Percentiles rank a stretch among this genome's conserved stretches.
Evolutionary conservation across 805 yeast genomes (phyloP).

Genomic region (baker's yeast (Saccharomyces cerevisiae)): DNA sequence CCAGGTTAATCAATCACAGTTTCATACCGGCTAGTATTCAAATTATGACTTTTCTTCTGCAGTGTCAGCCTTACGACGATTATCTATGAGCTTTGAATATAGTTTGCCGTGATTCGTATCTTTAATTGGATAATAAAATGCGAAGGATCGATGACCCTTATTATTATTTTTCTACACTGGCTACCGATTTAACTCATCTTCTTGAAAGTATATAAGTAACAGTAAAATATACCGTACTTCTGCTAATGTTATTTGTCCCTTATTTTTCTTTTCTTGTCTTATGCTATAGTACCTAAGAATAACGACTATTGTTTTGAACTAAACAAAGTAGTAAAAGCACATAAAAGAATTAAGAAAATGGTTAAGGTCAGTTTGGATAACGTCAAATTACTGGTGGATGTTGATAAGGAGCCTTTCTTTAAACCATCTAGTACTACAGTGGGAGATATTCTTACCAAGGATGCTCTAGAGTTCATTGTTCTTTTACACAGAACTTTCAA

Average conservation of each 20-base stretch:
- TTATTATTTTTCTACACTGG: not conserved
- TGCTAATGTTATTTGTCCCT: not conserved
- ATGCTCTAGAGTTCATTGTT: conserved; percentile 58
- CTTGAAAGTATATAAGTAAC: not conserved
- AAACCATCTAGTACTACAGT: conserved; percentile 34
- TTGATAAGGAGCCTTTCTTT: conserved; percentile 25
- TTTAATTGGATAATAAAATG: not conserved
- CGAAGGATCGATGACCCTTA: not conserved
- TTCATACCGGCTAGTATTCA: not conserved
- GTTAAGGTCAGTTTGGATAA: conserved; percentile 26
- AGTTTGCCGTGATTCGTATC: not conserved
- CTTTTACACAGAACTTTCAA: conserved; percentile 69
- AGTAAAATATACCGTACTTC: not conserved
- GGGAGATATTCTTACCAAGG: conserved; percentile 33
- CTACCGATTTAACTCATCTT: not conserved
- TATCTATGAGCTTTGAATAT: not conserved
- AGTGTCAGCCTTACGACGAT: not conserved
- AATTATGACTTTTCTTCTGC: not conserved
- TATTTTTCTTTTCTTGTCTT: not conserved
- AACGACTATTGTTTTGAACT: not conserved
- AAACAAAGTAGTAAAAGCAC: not conserved
- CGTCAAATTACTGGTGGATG: conserved; percentile 32
- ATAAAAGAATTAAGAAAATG: conserved; percentile 8
- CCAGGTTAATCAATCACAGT: not conserved
- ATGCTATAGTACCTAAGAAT: not conserved